Base-by-base conservation (phyloP, 1,284 basidiomycete genomes). In the Amylostereum chailletii region DNA sequence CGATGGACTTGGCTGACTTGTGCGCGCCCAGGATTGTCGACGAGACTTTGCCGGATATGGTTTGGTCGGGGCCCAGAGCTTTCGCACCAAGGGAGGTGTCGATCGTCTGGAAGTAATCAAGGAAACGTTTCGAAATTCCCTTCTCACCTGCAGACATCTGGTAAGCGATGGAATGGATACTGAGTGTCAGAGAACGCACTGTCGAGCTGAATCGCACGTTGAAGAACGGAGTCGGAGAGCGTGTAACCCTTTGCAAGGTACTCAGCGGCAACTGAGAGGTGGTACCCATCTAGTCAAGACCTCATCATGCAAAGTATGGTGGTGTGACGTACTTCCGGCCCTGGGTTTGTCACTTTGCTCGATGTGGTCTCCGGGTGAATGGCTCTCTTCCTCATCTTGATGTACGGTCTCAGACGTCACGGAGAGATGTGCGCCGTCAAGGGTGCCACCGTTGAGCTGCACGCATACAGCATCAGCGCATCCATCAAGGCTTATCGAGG, bases 151-250 rank as follows among this genome's bases (percentile, higher is more conserved):
- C 7, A 37, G 48, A 33, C 29, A 47, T n/a, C 27, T 29, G 32
- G 29, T 19, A 44, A 27, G 36, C 11, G 3, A 6, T 2, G 26
- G 34, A 2, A 30, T 9, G 4, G n/a, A 32, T 1, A 33, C 34
- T 33, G 26, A 38, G 19, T 10, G 44, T 2, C 38, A 43, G 34
- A 10, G n/a, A 10, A 70, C 83, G 58, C 58, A 90, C 87, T 69
- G 68, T 95, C 92, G 46, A 93, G 71, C 52, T 93, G 89, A 61
- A 97, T 96, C 29, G 93, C 90, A 54, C 83, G 82, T 57, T 87
- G 75, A 44, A 96, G 74, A 55, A 93, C 77, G 50, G 76, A 64
- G 63, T 96, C 93, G 27, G 84, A 83, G 38, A 96, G 76, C 43
- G 64, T 62, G 69, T 96, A 96, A 2, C 94, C 94, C 62, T 79